Evolutionary conservation across 192 early-diverging fungal genomes (phyloP).

Genomic region (Gryganskiella cystojenkinii): DNA sequence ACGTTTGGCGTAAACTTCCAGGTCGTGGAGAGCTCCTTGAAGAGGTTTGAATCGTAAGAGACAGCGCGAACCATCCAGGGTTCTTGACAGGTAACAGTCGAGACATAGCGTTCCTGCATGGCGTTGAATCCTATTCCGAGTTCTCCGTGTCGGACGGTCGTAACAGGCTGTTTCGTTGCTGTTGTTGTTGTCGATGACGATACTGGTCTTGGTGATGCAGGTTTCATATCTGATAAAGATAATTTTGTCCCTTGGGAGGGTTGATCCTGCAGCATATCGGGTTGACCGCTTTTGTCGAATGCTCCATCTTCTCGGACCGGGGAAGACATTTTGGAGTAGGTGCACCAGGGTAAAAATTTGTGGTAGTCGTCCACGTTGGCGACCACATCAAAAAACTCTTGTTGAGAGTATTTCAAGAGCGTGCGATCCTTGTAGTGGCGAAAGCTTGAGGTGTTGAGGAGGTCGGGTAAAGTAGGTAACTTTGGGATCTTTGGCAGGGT

Average conservation of each 20-base stretch:
- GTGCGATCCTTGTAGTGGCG: slow-evolving; percentile 37
- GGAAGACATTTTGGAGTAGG: slow-evolving; percentile 67
- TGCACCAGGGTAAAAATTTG: slow-evolving; percentile 88
- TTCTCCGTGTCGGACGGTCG: slow-evolving; percentile 69
- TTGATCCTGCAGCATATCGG: background rate
- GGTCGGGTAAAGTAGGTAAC: slow-evolving; percentile 30
- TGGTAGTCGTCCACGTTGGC: slow-evolving; percentile 85
- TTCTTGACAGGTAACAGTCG: slow-evolving; percentile 74
- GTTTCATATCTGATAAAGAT: background rate
- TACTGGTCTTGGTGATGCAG: background rate
- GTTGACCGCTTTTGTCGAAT: background rate
- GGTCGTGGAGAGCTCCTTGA: slow-evolving; percentile 69
- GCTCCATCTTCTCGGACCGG: slow-evolving; percentile 23
- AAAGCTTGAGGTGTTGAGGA: slow-evolving; percentile 4
- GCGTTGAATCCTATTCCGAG: slow-evolving; percentile 84
- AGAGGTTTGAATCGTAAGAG: slow-evolving; percentile 58
- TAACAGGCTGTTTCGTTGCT: slow-evolving; percentile 3
- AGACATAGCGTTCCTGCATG: slow-evolving; percentile 83
- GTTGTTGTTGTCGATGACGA: too few relatives aligned
- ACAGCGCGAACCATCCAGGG: slow-evolving; percentile 71
- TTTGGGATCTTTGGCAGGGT: slow-evolving; percentile 21
- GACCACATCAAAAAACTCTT: slow-evolving; percentile 85
- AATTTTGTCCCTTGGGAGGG: too few relatives aligned
- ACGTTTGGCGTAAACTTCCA: slow-evolving; percentile 74
- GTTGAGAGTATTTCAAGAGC: slow-evolving; percentile 72